Base-by-base conservation (phyloP, 345 rosid species). In the Populus davidiana region DNA sequence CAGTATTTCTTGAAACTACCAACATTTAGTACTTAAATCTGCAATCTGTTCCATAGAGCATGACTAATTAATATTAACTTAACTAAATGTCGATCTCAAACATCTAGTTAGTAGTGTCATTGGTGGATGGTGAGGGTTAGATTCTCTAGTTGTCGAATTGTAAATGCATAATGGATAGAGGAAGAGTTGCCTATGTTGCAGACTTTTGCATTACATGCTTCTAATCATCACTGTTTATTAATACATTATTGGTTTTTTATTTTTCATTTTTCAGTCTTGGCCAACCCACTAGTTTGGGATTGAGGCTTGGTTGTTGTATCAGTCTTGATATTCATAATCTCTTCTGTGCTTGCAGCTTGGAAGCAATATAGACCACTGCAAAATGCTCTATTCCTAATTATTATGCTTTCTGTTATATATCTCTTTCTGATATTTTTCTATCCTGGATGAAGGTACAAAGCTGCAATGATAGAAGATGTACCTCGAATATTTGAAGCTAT, bases 401-500 rank as follows among this genome's bases (percentile, higher is more conserved):
- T 8, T 14, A 33, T 61, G 35, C 35, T 61, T 72, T 63, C 56
- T 59, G 2, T 59, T 4, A 8, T 29, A 59, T 59, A 59, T 59
- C 5, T 52, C n/a, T 59, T 59, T 59, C 54, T 70, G 33, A 8
- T 54, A 47, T 49, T 63, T 65, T 39, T 16, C 21, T 76, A 68
- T 63, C 72, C 61, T 86, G 75, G 64, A 59, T 76, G 5, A 61
- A 96, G 99, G 90, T 96, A 96, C 86, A 96, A 87, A 81, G 91
- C 84, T 69, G 89, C 92, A 77, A 96, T 96, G 99, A 87, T 94
- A 73, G 99, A 96, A 44, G 99, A 96, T 69, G 98, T 96, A 56
- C 96, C 99, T 43, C 90, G 94, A 63, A 92, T 96, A 83, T 96
- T 96, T 88, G 98, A 96, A 90, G 99, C 98, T 71, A 89, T 96